Percentiles rank a stretch among this genome's conserved stretches.
Conservation (phyloP, 2,329 filamentous ascomycete species). For the Ophiostoma triangulosporum region DNA sequence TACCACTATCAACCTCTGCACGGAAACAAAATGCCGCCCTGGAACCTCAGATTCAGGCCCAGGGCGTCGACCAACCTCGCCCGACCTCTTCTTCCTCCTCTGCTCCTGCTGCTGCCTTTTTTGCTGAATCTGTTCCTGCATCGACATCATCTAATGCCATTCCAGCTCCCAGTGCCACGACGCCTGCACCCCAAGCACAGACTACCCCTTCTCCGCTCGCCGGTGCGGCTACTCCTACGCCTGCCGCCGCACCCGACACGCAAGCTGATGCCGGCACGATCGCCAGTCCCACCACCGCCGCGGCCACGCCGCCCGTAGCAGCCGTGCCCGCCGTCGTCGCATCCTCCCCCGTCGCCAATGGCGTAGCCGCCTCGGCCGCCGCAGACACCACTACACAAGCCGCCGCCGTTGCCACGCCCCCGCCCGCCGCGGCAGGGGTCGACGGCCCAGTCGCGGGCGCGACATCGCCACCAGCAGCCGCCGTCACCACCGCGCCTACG, state of each 20-base stretch:
- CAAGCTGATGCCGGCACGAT: conserved; percentile 24
- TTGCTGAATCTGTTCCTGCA: neutral
- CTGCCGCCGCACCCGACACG: conserved; percentile 19
- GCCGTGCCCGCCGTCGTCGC: neutral
- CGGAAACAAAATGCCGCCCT: neutral
- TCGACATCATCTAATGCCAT: neutral
- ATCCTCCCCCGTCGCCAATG: neutral
- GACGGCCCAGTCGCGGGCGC: no score
- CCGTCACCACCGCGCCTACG: no score
- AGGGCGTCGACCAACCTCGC: neutral
- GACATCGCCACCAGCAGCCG: no score
- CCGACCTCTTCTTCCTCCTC: neutral
- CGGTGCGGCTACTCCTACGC: no score
- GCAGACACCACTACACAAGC: neutral
- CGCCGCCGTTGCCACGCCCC: neutral
- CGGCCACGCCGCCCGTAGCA: conserved; percentile 3
- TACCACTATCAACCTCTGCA: neutral
- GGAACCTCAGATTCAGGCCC: neutral
- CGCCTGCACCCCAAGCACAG: conserved; percentile 8
- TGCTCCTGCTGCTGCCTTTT: neutral
- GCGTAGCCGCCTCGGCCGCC: neutral
- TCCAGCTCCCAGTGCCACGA: conserved; percentile 6
- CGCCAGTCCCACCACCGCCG: conserved; percentile 10
- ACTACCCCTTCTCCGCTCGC: conserved; percentile 2
- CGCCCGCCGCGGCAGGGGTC: neutral